Evolutionary conservation across 2,329 filamentous ascomycete species (phyloP).

Genomic region (Colletotrichum trifolii): DNA sequence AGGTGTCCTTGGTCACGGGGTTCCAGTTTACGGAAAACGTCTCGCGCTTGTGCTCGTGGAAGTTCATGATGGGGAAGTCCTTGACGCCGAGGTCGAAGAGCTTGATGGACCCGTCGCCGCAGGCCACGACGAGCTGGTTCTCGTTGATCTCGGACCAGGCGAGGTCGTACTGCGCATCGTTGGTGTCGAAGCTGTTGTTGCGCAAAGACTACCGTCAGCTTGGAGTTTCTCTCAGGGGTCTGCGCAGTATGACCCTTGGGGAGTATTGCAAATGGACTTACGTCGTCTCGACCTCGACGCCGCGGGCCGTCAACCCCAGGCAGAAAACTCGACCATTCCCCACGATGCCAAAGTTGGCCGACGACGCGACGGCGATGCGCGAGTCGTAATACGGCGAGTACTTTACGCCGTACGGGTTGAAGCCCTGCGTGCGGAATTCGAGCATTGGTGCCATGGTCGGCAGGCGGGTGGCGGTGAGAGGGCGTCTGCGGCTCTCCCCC

Average conservation of each 20-base stretch:
- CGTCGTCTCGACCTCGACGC: constrained; percentile 87
- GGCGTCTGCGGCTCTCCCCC: neutral
- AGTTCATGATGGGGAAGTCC: constrained; percentile 89
- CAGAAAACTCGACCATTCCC: constrained; percentile 93
- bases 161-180: constrained; percentile 95
- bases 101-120: constrained; percentile 94
- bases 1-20: constrained; percentile 88
- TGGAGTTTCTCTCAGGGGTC: too few species aligned
- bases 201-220: neutral
- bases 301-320: constrained; percentile 82
- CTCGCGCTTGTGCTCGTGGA: constrained; percentile 93
- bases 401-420: constrained; percentile 96
- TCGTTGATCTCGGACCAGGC: constrained; percentile 97
- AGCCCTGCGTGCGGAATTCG: constrained; percentile 92
- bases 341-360: constrained; percentile 97
- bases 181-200: constrained; percentile 83
- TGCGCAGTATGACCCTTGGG: too few species aligned
- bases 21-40: constrained; percentile 96
- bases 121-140: constrained; percentile 89
- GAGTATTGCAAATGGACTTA: constrained; percentile 50
- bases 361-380: constrained; percentile 86
- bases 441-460: constrained; percentile 73
- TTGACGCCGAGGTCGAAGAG: constrained; percentile 87
- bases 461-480: neutral
- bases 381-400: constrained; percentile 99